Conservation (phyloP, 495 filamentous ascomycete genomes). For the Letharia columbiana region DNA sequence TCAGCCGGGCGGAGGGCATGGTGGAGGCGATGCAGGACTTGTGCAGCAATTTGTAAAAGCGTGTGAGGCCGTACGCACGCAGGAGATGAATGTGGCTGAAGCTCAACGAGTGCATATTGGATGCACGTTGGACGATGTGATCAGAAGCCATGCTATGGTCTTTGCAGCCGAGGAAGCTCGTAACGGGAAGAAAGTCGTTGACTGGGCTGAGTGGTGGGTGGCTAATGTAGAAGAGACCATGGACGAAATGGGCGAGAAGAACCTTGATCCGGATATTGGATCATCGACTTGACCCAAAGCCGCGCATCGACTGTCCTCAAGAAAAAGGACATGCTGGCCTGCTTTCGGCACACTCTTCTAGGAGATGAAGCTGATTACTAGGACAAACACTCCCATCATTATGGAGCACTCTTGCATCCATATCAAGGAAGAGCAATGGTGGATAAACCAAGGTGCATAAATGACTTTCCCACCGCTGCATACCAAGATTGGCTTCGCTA, state of each 20-base stretch:
- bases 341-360: background rate
- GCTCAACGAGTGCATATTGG: constrained; percentile 73
- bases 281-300: background rate
- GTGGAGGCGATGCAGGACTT: constrained; percentile 81
- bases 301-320: background rate
- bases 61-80: constrained; percentile 68
- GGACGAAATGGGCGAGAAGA: background rate
- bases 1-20: constrained; percentile 47
- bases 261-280: background rate
- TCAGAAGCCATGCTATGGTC: constrained; percentile 85
- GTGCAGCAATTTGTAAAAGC: constrained; percentile 71
- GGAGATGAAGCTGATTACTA: background rate
- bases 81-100: constrained; percentile 52
- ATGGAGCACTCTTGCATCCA: background rate
- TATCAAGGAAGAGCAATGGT: background rate
- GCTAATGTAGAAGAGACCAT: constrained; percentile 14
- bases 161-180: constrained; percentile 91
- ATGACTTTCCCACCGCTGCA: background rate
- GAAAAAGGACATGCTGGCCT: background rate
- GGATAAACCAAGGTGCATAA: background rate
- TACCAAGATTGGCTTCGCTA: background rate
- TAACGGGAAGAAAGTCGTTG: constrained; percentile 54
- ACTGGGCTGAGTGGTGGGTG: constrained; percentile 75
- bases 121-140: constrained; percentile 72
- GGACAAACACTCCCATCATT: background rate